These are phyloP conservation scores for Pisolithus tinctorius DNA, from an alignment of 768 basidiomycete species.

Conservation along the genomic window DNA sequence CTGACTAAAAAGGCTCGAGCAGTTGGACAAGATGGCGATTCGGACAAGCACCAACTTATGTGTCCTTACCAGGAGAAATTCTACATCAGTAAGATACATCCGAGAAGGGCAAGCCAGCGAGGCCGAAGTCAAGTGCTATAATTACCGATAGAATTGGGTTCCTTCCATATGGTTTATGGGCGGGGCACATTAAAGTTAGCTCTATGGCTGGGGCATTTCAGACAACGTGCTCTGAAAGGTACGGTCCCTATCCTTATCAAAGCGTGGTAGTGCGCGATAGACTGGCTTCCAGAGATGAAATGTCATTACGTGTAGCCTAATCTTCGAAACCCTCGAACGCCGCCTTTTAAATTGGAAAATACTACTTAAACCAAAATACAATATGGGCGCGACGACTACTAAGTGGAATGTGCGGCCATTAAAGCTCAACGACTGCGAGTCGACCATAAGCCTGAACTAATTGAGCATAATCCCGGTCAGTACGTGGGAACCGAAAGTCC, in stretches of 20 bases:
- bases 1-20: not conserved
- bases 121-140: not conserved
- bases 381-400: not conserved
- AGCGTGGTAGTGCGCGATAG: constrained; percentile 1
- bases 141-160: constrained; percentile 4
- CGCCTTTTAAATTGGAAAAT: not conserved
- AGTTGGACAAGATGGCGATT: not conserved
- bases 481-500: not conserved
- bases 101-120: not conserved
- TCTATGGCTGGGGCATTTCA: constrained; percentile 7
- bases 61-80: not conserved
- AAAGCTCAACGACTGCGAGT: not conserved
- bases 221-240: constrained; percentile 6
- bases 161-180: constrained; percentile 17
- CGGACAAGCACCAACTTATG: not conserved
- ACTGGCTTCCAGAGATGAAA: not conserved
- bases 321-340: constrained; percentile 1
- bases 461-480: not conserved
- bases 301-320: constrained; percentile 7
- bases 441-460: not conserved
- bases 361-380: not conserved
- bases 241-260: not conserved
- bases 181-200: constrained; percentile 20
- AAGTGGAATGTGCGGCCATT: not conserved
- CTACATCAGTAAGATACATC: no score